Percentiles rank a stretch among this genome's conserved stretches.
These are phyloP conservation scores for Linnemannia schmuckeri DNA, from an alignment of 192 early-diverging fungal species.

Conservation along the genomic window DNA sequence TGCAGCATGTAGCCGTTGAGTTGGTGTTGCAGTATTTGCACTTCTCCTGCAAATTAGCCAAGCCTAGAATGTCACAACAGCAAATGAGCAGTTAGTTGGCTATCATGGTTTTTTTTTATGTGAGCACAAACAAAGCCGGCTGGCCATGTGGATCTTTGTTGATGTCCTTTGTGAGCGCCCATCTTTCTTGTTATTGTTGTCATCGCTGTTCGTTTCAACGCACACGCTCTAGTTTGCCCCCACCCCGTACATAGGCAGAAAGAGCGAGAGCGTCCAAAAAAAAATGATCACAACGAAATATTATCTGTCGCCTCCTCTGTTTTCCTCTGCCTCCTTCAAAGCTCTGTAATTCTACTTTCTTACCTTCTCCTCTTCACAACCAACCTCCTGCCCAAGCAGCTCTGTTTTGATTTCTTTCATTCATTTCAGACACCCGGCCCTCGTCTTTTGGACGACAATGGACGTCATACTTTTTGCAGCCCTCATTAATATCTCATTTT, in stretches of 20 bases:
- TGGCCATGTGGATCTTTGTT: conserved; percentile 8
- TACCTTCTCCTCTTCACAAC: neutral
- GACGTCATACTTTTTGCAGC: neutral
- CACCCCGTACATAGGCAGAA: neutral
- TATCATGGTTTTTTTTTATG: neutral
- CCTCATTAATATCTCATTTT: neutral
- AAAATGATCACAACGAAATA: neutral
- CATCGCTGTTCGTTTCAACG: neutral
- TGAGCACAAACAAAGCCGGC: neutral
- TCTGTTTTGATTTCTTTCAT: neutral
- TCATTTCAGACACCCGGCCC: neutral
- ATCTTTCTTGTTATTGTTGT: conserved; percentile 4
- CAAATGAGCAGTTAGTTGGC: neutral
- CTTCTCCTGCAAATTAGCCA: conserved; percentile 7
- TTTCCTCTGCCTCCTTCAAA: neutral
- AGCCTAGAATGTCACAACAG: conserved; percentile 18
- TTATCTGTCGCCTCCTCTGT: neutral
- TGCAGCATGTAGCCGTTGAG: conserved; percentile 20
- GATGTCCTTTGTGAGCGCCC: neutral
- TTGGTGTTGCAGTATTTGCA: conserved; percentile 31
- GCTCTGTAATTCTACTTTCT: neutral
- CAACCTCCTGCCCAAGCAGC: neutral
- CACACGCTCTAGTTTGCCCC: neutral
- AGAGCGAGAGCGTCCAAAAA: neutral
- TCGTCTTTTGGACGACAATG: neutral